Conservation (phyloP, 1,284 basidiomycete species). For the Leccinum huronense region DNA sequence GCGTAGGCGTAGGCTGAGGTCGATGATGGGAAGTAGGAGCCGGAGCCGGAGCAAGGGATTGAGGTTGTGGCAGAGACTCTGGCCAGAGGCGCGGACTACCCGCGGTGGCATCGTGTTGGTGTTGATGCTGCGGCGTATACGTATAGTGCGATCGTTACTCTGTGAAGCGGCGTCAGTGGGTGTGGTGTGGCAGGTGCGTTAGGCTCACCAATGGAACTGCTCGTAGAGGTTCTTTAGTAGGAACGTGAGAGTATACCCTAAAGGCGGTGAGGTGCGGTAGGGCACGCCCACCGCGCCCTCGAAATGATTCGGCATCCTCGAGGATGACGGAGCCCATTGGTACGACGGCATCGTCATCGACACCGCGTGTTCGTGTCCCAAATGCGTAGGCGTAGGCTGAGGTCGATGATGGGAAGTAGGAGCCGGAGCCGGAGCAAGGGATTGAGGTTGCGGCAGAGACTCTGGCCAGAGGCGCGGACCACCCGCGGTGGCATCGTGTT, state of each 20-base stretch:
- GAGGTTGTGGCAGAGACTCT: neutral
- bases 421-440: neutral
- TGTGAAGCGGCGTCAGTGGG: neutral
- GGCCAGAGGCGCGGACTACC: neutral
- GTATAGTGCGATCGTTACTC: conserved; percentile 28
- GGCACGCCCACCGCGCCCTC: too few species aligned
- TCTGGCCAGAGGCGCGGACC: neutral
- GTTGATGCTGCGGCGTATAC: conserved; percentile 25
- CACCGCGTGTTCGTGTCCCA: neutral
- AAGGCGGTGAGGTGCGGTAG: neutral
- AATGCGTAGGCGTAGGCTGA: neutral
- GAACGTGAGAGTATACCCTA: neutral
- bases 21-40: neutral
- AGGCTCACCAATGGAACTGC: neutral
- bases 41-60: neutral
- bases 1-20: neutral
- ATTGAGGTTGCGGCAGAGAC: neutral
- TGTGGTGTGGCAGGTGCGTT: neutral
- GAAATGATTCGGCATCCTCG: too few species aligned
- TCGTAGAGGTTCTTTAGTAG: neutral
- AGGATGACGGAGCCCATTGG: too few species aligned
- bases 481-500: neutral
- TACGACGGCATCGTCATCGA: neutral
- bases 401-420: neutral
- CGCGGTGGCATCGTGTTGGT: neutral